phyloP scores from a whole-genome alignment of 2,329 filamentous ascomycete species.

The Ophiostoma novo-ulmi region DNA sequence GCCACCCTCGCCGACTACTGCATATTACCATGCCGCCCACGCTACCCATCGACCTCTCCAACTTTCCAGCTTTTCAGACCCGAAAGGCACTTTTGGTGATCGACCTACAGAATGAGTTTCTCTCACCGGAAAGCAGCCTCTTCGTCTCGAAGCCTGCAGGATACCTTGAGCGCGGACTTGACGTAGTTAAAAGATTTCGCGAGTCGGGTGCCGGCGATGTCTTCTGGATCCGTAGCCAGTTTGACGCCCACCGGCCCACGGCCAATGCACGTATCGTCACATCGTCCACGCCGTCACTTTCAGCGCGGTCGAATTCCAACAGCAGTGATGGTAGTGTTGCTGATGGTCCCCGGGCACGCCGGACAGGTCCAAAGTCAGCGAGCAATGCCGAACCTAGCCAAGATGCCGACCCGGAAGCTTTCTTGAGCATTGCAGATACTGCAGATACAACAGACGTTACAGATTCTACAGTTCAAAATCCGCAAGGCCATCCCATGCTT shows the following conservation, averaged over 20 bases:
- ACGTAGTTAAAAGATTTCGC: slow-evolving; percentile 68
- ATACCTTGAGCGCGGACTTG: slow-evolving; percentile 62
- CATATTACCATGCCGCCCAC: slow-evolving; percentile 35
- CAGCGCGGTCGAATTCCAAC: slow-evolving; percentile 30
- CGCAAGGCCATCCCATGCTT: neutral
- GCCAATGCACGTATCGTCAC: slow-evolving; percentile 50
- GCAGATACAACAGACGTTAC: neutral
- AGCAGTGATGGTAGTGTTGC: slow-evolving; percentile 4
- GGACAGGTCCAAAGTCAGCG: neutral
- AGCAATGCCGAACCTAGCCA: neutral
- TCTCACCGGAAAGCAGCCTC: slow-evolving; percentile 62
- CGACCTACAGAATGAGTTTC: slow-evolving; percentile 88
- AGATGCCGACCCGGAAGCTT: slow-evolving; percentile 38
- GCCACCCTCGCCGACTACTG: neutral
- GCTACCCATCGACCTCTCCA: slow-evolving; percentile 53
- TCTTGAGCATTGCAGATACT: slow-evolving; percentile 26
- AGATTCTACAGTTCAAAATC: neutral
- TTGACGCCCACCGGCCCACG: slow-evolving; percentile 55
- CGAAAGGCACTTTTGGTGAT: slow-evolving; percentile 72
- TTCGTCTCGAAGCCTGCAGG: slow-evolving; percentile 58
- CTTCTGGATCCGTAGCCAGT: slow-evolving; percentile 79
- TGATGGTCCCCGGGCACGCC: neutral
- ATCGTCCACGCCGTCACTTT: slow-evolving; percentile 26
- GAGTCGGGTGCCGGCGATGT: slow-evolving; percentile 61
- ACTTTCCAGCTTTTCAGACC: slow-evolving; percentile 53